Conservation (phyloP, 495 filamentous ascomycete genomes). For the Penicillium crystallinum region DNA sequence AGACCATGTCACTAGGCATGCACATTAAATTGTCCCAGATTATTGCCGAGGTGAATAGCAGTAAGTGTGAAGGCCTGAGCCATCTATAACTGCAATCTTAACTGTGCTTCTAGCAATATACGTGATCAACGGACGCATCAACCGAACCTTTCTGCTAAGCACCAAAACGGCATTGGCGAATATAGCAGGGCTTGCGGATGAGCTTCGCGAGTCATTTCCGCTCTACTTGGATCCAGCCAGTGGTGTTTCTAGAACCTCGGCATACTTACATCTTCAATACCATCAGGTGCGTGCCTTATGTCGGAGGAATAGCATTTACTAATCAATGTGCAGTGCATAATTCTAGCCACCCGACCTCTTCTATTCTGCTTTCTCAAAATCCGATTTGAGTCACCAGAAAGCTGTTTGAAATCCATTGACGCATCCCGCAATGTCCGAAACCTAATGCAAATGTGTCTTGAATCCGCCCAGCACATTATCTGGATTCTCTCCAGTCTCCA, state of each 20-base stretch:
- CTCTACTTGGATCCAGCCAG: slow-evolving; percentile 31
- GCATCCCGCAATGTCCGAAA: slow-evolving; percentile 28
- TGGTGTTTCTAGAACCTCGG: slow-evolving; percentile 36
- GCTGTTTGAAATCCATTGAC: slow-evolving; percentile 20
- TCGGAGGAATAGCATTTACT: neutral
- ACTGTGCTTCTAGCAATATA: slow-evolving; percentile 32
- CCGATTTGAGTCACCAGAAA: slow-evolving; percentile 26
- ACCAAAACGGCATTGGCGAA: slow-evolving; percentile 38
- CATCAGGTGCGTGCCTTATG: slow-evolving; percentile 29
- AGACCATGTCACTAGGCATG: slow-evolving; percentile 32
- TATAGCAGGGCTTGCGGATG: slow-evolving; percentile 33
- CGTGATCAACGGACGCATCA: slow-evolving; percentile 38
- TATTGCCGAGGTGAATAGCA: slow-evolving; percentile 36
- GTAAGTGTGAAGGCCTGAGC: slow-evolving; percentile 17
- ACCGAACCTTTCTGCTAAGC: slow-evolving; percentile 34
- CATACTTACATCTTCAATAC: slow-evolving; percentile 41
- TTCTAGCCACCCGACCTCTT: slow-evolving; percentile 38
- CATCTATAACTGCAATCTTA: neutral
- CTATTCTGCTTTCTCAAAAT: slow-evolving; percentile 37
- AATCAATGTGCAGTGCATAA: slow-evolving; percentile 26
- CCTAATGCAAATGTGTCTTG: slow-evolving; percentile 38
- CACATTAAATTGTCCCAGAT: slow-evolving; percentile 40
- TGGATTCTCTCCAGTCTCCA: slow-evolving; percentile 35
- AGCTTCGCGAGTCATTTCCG: slow-evolving; percentile 30
- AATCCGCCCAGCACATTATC: slow-evolving; percentile 38